A percentile compares a stretch with the other conserved stretches of the same genome.
phyloP scores from a whole-genome alignment of 73 alveolate species.

The Uronychia setigera region DNA sequence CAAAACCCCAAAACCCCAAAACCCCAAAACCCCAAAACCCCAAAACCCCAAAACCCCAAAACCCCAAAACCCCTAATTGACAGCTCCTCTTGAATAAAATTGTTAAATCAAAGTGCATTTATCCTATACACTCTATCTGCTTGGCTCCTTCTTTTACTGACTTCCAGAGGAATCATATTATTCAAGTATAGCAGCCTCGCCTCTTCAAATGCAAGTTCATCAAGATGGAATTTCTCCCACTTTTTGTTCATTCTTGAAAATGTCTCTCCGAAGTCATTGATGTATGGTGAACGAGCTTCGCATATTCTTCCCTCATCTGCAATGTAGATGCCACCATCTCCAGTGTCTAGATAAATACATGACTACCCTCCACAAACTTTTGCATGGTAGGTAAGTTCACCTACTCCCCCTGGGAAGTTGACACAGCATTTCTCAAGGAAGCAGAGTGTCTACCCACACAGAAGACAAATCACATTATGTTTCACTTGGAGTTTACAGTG shows the following conservation, averaged over 20 bases:
- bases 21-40: no score
- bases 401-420: constrained; percentile 36
- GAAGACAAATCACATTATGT: constrained; percentile 39
- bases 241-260: constrained; percentile 7
- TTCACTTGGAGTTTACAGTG: constrained; percentile 41
- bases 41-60: no score
- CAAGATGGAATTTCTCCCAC: constrained; percentile 41
- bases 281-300: constrained; percentile 36
- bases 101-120: no score
- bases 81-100: no score
- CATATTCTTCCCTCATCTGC: constrained; percentile 44
- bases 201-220: background rate
- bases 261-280: constrained; percentile 57
- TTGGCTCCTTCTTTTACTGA: no score
- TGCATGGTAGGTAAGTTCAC: constrained; percentile 56
- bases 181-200: no score
- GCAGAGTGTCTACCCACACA: constrained; percentile 51
- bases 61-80: no score
- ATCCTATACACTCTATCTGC: no score
- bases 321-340: constrained; percentile 39
- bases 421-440: constrained; percentile 45
- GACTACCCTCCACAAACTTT: constrained; percentile 47
- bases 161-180: no score
- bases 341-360: constrained; percentile 21
- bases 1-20: no score